Percentiles rank a stretch among this genome's conserved stretches.
Conservation (phyloP, 768 basidiomycete species). For the Pulveroboletus sp. region DNA sequence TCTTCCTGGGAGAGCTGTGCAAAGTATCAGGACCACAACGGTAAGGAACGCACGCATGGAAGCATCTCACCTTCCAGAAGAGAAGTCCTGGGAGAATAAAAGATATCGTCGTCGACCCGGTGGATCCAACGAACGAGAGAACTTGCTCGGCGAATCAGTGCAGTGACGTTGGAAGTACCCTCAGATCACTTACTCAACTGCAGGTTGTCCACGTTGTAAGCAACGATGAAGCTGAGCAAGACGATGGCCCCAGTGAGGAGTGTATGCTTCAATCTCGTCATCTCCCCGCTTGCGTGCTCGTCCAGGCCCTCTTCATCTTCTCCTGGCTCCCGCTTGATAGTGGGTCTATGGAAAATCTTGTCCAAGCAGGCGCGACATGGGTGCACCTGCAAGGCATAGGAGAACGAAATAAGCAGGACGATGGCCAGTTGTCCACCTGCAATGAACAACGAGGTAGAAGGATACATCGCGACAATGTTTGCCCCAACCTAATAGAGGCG, state of each 20-base stretch:
- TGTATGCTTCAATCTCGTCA: slow-evolving; percentile 63
- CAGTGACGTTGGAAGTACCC: not conserved
- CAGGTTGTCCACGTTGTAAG: slow-evolving; percentile 75
- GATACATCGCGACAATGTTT: slow-evolving; percentile 95
- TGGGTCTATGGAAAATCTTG: slow-evolving; percentile 66
- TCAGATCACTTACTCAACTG: slow-evolving; percentile 54
- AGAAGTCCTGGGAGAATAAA: slow-evolving; percentile 93
- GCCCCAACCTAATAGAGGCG: slow-evolving; percentile 58
- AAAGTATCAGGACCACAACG: slow-evolving; percentile 4
- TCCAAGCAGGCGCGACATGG: slow-evolving; percentile 91
- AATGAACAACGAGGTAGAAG: slow-evolving; percentile 84
- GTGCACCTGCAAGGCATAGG: slow-evolving; percentile 91
- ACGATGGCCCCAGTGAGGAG: slow-evolving; percentile 67
- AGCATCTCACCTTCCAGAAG: slow-evolving; percentile 75
- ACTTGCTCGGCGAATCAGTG: slow-evolving; percentile 45
- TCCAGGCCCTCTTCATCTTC: slow-evolving; percentile 48
- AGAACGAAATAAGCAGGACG: slow-evolving; percentile 83
- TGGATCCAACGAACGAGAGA: slow-evolving; percentile 93
- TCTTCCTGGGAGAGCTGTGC: slow-evolving; percentile 67
- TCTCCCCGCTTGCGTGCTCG: slow-evolving; percentile 54
- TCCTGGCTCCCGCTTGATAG: slow-evolving; percentile 36
- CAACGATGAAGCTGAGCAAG: slow-evolving; percentile 59
- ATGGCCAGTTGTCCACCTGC: slow-evolving; percentile 93
- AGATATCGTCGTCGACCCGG: slow-evolving; percentile 93
- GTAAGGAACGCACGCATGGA: slow-evolving; percentile 4